Percentiles rank a stretch among this genome's conserved stretches.
Evolutionary conservation across 2,329 filamentous ascomycete species (phyloP).

Genomic region (Sclerotinia spermophila): DNA sequence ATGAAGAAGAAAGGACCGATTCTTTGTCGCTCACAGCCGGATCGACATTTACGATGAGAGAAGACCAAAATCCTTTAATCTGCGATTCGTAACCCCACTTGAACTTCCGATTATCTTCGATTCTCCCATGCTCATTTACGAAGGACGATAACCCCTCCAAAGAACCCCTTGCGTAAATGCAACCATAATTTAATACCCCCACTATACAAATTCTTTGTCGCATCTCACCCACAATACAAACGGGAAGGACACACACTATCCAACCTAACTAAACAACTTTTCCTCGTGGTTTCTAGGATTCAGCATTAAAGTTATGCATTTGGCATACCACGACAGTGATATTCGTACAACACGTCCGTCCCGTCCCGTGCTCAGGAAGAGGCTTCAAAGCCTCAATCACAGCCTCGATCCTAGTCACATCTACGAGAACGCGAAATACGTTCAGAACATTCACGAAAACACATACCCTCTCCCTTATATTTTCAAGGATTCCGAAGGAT

Average conservation of each 20-base stretch:
- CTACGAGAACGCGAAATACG: slow-evolving; percentile 8
- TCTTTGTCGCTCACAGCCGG: slow-evolving; percentile 6
- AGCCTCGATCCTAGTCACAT: slow-evolving; percentile 3
- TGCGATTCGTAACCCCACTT: slow-evolving; percentile 7
- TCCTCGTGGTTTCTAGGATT: slow-evolving; percentile 19
- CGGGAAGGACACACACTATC: slow-evolving; percentile 8
- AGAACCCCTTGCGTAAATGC: slow-evolving; percentile 4
- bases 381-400: slow-evolving; percentile 9
- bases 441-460: slow-evolving; percentile 10
- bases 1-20: slow-evolving; percentile 2
- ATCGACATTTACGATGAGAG: slow-evolving; percentile 14
- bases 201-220: background rate
- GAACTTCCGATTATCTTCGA: slow-evolving; percentile 1
- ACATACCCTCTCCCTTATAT: background rate
- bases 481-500: slow-evolving; percentile 9
- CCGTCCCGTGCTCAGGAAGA: slow-evolving; percentile 14
- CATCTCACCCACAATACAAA: slow-evolving; percentile 14
- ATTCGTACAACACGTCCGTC: slow-evolving; percentile 12
- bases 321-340: slow-evolving; percentile 11
- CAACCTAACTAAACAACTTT: slow-evolving; percentile 11
- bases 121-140: slow-evolving; percentile 3
- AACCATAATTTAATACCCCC: slow-evolving; percentile 14
- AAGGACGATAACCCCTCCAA: slow-evolving; percentile 3
- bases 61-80: slow-evolving; percentile 10
- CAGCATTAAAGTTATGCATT: slow-evolving; percentile 9